Evolutionary conservation across 192 early-diverging fungal genomes (phyloP).

Genomic region (Backusella mclennaniae): DNA sequence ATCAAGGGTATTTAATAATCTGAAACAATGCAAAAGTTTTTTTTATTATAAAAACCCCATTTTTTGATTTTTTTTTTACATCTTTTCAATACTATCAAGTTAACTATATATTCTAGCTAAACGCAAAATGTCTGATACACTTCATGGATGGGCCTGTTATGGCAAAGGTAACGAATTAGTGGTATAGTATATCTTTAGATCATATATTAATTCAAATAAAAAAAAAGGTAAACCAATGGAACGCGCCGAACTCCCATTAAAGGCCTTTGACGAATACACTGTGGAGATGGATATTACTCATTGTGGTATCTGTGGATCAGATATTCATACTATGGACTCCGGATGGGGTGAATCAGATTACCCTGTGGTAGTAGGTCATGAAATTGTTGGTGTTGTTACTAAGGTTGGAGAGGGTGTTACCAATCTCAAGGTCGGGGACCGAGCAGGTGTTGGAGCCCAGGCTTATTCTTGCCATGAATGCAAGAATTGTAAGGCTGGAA

Average conservation of each 20-base stretch:
- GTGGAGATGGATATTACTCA: slow-evolving; percentile 51
- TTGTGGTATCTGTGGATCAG: slow-evolving; percentile 79
- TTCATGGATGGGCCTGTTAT: slow-evolving; percentile 26
- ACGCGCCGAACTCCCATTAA: slow-evolving; percentile 24
- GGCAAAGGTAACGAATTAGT: slow-evolving; percentile 26
- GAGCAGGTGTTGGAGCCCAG: slow-evolving; percentile 61
- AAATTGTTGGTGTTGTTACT: slow-evolving; percentile 48
- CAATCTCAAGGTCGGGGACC: slow-evolving; percentile 48
- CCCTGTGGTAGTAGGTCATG: slow-evolving; percentile 52
- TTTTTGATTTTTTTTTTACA: neutral
- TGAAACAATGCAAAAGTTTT: neutral
- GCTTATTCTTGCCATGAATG: slow-evolving; percentile 54
- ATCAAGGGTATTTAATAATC: neutral
- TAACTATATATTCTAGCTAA: neutral
- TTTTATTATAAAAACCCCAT: neutral
- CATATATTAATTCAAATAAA: neutral
- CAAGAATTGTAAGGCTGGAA: slow-evolving; percentile 34
- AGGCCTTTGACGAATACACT: slow-evolving; percentile 34
- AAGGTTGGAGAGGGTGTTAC: slow-evolving; percentile 38
- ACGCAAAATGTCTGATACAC: slow-evolving; percentile 16
- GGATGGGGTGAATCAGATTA: slow-evolving; percentile 36
- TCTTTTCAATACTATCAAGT: too few relatives aligned
- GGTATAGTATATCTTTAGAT: neutral
- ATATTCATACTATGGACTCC: slow-evolving; percentile 65
- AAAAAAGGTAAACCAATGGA: slow-evolving; percentile 27